Evolutionary conservation across 108 stramenopile species (phyloP).

Genomic region (Schizochytrium sp.): DNA sequence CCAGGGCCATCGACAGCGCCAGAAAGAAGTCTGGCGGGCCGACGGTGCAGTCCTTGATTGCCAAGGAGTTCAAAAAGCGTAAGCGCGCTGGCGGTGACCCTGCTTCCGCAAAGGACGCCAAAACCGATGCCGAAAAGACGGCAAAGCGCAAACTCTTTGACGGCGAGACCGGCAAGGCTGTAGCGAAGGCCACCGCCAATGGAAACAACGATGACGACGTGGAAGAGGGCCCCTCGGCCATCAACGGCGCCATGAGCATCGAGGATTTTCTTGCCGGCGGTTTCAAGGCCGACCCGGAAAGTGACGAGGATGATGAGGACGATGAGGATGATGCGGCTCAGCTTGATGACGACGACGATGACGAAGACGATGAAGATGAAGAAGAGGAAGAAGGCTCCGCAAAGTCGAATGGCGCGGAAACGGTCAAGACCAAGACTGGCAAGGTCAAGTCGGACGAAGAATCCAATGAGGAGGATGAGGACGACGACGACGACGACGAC

Average conservation of each 20-base stretch:
- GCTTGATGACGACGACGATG: background rate
- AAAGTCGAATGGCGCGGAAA: too few relatives aligned
- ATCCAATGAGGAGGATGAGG: background rate
- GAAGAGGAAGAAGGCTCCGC: too few relatives aligned
- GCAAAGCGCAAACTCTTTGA: background rate
- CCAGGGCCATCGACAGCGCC: background rate
- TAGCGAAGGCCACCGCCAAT: background rate
- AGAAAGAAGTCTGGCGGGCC: background rate
- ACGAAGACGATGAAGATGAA: background rate
- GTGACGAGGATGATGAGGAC: background rate
- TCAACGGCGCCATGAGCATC: constrained; percentile 16
- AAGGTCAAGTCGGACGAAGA: too few relatives aligned
- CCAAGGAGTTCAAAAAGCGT: background rate
- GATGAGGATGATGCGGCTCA: background rate
- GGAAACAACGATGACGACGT: background rate
- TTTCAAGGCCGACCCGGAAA: background rate
- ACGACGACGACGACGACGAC: background rate
- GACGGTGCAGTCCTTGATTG: background rate
- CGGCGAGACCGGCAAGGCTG: background rate
- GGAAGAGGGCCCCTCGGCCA: background rate
- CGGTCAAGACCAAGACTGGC: too few relatives aligned
- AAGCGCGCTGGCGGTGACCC: background rate
- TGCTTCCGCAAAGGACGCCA: background rate
- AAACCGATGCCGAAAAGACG: background rate
- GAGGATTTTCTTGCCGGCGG: constrained; percentile 10